These are phyloP conservation scores for Pseudoneurospora amorphoporcata DNA, from an alignment of 495 filamentous ascomycete genomes.

Conservation along the genomic window DNA sequence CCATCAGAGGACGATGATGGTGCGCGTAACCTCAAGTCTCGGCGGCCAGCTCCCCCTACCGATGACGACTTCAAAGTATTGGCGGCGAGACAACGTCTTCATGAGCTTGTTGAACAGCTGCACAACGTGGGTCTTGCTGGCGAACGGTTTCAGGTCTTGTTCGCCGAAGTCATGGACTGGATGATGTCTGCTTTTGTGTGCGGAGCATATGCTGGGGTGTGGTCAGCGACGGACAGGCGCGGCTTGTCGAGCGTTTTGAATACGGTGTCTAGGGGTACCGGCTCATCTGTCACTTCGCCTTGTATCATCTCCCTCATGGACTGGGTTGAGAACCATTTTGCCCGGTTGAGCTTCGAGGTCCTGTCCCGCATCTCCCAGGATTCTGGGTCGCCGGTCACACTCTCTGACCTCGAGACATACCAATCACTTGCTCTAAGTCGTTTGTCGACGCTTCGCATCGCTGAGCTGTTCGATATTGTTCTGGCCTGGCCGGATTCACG, in stretches of 20 bases:
- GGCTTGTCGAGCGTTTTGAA: constrained; percentile 9
- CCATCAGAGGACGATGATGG: constrained; percentile 12
- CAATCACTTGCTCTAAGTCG: constrained; percentile 69
- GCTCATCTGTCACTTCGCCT: constrained; percentile 38
- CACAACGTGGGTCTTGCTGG: constrained; percentile 65
- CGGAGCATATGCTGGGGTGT: constrained; percentile 48
- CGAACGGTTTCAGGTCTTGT: constrained; percentile 62
- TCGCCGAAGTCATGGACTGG: constrained; percentile 62
- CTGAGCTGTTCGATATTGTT: constrained; percentile 81
- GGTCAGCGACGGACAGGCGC: constrained; percentile 24
- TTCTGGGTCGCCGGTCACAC: constrained; percentile 29
- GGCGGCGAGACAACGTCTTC: constrained; percentile 41
- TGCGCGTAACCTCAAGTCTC: constrained; percentile 1
- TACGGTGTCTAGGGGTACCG: constrained; percentile 11
- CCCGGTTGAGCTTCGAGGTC: constrained; percentile 55
- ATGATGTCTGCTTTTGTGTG: constrained; percentile 58
- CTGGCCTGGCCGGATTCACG: constrained; percentile 71
- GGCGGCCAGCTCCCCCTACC: constrained; percentile 11
- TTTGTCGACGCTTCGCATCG: constrained; percentile 67
- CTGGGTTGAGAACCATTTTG: constrained; percentile 66
- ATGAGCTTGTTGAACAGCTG: constrained; percentile 50
- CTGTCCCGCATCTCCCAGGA: constrained; percentile 28
- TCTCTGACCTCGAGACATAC: constrained; percentile 63
- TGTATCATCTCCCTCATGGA: constrained; percentile 48
- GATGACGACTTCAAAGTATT: constrained; percentile 19